Conservation (phyloP, 306 rosid genomes). For the Vachellia pachyceras region DNA sequence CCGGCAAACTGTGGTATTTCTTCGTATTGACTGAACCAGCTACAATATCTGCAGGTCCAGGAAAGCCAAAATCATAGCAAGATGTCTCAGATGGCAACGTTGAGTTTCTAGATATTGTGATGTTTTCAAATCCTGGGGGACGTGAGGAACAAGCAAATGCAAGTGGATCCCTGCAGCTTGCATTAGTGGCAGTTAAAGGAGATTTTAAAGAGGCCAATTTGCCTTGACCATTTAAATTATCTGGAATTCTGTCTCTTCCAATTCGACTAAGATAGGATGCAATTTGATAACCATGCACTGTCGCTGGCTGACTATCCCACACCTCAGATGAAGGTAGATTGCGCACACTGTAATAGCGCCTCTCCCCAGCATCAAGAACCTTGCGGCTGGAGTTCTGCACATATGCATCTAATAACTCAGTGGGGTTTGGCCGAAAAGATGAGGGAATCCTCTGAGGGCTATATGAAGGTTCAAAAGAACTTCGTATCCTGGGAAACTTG, state of each 20-base stretch:
- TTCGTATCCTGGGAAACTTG: constrained; percentile 58
- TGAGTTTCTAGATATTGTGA: constrained; percentile 56
- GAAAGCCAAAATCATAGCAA: constrained; percentile 50
- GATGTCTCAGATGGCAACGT: constrained; percentile 65
- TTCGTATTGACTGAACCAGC: constrained; percentile 63
- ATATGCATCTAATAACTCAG: constrained; percentile 59
- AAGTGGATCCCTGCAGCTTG: constrained; percentile 64
- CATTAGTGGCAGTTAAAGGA: constrained; percentile 48
- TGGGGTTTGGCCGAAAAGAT: constrained; percentile 56
- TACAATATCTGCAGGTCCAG: constrained; percentile 60
- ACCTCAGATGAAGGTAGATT: constrained; percentile 63
- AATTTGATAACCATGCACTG: constrained; percentile 76
- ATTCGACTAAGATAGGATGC: constrained; percentile 61
- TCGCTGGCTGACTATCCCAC: constrained; percentile 85
- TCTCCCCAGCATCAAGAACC: constrained; percentile 60
- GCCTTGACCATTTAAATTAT: constrained; percentile 57
- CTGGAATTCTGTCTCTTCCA: constrained; percentile 58
- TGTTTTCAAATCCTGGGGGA: constrained; percentile 63
- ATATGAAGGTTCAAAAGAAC: constrained; percentile 60
- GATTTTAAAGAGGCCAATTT: constrained; percentile 55
- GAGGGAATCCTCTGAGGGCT: constrained; percentile 65
- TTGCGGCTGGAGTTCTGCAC: constrained; percentile 53
- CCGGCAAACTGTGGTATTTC: constrained; percentile 90
- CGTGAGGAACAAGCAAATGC: constrained; percentile 61
- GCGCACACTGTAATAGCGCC: constrained; percentile 72